Evolutionary conservation across 2,329 filamentous ascomycete genomes (phyloP), one percentile per base, ranked within the genome.

Genomic region (Arthrobotrys pseudoclavata): DNA sequence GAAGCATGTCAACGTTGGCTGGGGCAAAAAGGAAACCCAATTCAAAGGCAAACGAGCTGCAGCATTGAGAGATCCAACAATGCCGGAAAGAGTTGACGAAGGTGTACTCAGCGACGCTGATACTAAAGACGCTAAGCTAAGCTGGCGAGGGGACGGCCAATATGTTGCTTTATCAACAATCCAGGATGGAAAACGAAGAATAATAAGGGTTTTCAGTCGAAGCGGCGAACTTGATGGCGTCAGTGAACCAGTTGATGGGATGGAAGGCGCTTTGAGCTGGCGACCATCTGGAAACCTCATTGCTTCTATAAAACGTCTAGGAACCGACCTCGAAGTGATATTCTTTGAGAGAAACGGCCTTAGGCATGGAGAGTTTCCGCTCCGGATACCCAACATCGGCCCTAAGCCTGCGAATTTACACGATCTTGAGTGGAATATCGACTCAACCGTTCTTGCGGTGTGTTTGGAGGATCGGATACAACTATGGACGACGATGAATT

Each of bases 281-380:
- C 88, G 94, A 79, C 96, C 96, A 1, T 89, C 90, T 13, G 96
- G 96, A 0, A 97, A 97, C 82, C 86, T 98, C 24, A 91, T 99
- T 81, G 94, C 94, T n/a, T 89, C 92, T 42, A 89, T 97, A 52
- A 93, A 96, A 83, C 87, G 92, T 15, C 84, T 89, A n/a, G 83
- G 87, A 0, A 88, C 91, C 57, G 87, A 87, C n/a, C 85, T 92
- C 20, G 91, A 97, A 80, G 90, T 98, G 52, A 90, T 97, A 2
- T 99, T 99, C 84, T 99, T 99, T 81, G 96, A 99, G 85, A 88
- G 94, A 64, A 99, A 99, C 81, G 96, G 96, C n/a, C 87, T 99
- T 74, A 89, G 95, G n/a, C 96, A 99, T 84, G 96, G 96, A 3
- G 89, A 97, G 80, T 99, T 98, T 82, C 89, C 89, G n/a, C 86